These are phyloP conservation scores for Melastoma malabathricum DNA, from an alignment of 345 rosid species.

Conservation along the genomic window DNA sequence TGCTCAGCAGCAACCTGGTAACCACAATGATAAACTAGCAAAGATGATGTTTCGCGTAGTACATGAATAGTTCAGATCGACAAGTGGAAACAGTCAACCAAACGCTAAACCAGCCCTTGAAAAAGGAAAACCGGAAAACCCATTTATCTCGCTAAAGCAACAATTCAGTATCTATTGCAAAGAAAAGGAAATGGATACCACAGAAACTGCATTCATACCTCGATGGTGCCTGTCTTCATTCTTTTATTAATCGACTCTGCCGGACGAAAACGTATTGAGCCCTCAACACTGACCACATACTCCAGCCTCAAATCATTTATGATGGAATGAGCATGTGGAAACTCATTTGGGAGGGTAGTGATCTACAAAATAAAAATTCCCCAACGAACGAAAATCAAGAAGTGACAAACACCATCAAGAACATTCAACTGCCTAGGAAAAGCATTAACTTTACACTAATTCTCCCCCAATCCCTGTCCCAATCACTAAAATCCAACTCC, in stretches of 20 bases:
- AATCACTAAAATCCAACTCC: too few relatives aligned
- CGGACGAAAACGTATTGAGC: slow-evolving; percentile 62
- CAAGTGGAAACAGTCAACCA: too few relatives aligned
- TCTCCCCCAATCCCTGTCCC: not conserved
- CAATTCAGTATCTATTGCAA: too few relatives aligned
- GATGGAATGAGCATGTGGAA: slow-evolving; percentile 66
- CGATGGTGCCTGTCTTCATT: slow-evolving; percentile 71
- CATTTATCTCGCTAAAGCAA: not conserved
- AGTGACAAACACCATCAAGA: too few relatives aligned
- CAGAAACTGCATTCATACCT: slow-evolving; percentile 26
- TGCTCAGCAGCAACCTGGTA: slow-evolving; percentile 66
- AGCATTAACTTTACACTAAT: not conserved
- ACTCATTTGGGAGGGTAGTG: slow-evolving; percentile 66
- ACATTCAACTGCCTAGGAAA: not conserved
- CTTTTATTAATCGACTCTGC: slow-evolving; percentile 64
- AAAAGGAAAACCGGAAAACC: not conserved
- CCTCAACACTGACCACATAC: slow-evolving; percentile 70
- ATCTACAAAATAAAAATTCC: slow-evolving; percentile 24
- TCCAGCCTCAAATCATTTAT: slow-evolving; percentile 67
- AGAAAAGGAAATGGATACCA: too few relatives aligned
- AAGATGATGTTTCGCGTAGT: not conserved
- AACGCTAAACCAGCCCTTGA: slow-evolving; percentile 10
- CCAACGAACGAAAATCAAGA: not conserved
- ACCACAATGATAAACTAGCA: not conserved
- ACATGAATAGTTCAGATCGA: too few relatives aligned